Evolutionary conservation across 176 grass and related monocot species (phyloP).

Genomic region (Bolboschoenus planiculmis): DNA sequence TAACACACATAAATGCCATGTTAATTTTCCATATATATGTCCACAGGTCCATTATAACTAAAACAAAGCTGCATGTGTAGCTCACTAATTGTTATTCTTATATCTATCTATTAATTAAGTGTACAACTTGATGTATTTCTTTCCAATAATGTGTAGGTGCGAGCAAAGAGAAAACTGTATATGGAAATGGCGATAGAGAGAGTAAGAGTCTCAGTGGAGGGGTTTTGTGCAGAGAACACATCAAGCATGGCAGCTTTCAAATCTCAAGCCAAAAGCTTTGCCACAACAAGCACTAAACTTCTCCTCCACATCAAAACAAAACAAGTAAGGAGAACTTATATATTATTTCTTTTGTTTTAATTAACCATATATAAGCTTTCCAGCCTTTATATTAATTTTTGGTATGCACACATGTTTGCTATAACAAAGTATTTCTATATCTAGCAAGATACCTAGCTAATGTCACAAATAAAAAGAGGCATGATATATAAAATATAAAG

Average conservation of each 20-base stretch:
- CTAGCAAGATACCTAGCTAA: too few species aligned
- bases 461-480: too few species aligned
- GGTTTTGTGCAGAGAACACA: constrained; percentile 14
- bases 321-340: constrained; percentile 26
- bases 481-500: too few species aligned
- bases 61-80: too few species aligned
- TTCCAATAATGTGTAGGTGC: constrained; percentile 25
- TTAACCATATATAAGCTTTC: neutral
- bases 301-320: constrained; percentile 34
- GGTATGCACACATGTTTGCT: too few species aligned
- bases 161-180: constrained; percentile 38
- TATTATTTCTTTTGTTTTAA: neutral
- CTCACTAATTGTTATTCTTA: too few species aligned
- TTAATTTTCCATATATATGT: neutral
- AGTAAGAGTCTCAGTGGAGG: constrained; percentile 46
- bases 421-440: too few species aligned
- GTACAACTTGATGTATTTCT: neutral
- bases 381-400: too few species aligned
- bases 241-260: constrained; percentile 38
- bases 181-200: constrained; percentile 44
- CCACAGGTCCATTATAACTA: too few species aligned
- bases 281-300: constrained; percentile 35
- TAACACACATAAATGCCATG: neutral
- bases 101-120: neutral
- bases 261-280: constrained; percentile 38